A percentile compares a stretch with the other conserved stretches of the same genome.
phyloP scores from a whole-genome alignment of 2,329 filamentous ascomycete species.

The Cryoendolithus antarcticus region DNA sequence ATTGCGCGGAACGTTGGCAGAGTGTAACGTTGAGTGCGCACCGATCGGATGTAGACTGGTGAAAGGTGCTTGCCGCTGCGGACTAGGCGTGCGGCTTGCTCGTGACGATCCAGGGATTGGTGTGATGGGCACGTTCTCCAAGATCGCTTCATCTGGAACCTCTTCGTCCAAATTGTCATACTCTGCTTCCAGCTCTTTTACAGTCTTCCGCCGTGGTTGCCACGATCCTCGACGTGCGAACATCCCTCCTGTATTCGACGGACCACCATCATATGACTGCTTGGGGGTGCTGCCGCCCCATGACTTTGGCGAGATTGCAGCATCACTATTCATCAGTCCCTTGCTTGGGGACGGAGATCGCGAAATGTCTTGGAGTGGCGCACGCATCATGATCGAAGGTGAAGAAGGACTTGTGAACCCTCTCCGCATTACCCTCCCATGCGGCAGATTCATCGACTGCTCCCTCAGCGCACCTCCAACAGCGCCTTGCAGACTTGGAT shows the following conservation, averaged over 20 bases:
- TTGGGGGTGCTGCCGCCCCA: constrained; percentile 13
- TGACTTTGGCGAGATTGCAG: constrained; percentile 9
- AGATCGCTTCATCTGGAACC: constrained; percentile 64
- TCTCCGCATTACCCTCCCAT: constrained; percentile 25
- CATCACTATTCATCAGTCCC: constrained; percentile 7
- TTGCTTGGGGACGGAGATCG: constrained; percentile 23
- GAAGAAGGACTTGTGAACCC: constrained; percentile 28
- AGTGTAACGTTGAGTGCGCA: constrained; percentile 7
- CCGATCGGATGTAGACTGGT: constrained; percentile 14
- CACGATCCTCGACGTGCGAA: constrained; percentile 37
- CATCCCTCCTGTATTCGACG: neutral
- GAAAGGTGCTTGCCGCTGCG: constrained; percentile 20
- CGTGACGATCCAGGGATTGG: constrained; percentile 33
- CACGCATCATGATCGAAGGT: constrained; percentile 12
- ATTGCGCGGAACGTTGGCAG: constrained; percentile 23
- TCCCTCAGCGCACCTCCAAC: constrained; percentile 24
- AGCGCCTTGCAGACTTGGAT: constrained; percentile 24
- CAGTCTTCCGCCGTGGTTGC: constrained; percentile 59
- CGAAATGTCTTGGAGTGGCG: constrained; percentile 10
- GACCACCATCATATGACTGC: constrained; percentile 8
- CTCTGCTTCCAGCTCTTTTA: constrained; percentile 60
- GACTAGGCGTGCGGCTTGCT: constrained; percentile 27
- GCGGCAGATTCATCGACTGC: constrained; percentile 19
- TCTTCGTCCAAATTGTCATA: constrained; percentile 66
- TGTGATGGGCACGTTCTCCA: constrained; percentile 74